Percentiles rank a stretch among this genome's conserved stretches.
Evolutionary conservation across 805 yeast species (phyloP).

Genomic region (Candida nanaspora): DNA sequence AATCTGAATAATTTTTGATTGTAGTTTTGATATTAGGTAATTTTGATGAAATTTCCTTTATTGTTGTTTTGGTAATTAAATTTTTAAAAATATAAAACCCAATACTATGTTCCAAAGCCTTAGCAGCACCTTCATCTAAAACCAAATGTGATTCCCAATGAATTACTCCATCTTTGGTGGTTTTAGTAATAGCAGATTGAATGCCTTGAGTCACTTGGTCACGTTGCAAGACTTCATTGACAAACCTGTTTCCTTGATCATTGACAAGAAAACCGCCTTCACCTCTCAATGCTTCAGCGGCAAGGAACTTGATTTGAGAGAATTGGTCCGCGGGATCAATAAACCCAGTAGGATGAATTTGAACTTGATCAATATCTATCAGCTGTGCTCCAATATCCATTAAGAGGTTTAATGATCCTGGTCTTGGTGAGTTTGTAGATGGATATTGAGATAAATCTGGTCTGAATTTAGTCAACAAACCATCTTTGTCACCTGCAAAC

Average conservation of each 20-base stretch:
- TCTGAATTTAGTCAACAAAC: slow-evolving; percentile 43
- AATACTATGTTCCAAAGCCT: slow-evolving; percentile 40
- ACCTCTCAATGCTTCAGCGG: slow-evolving; percentile 62
- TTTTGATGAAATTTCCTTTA: slow-evolving; percentile 36
- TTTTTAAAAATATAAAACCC: slow-evolving; percentile 51
- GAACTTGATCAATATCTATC: slow-evolving; percentile 59
- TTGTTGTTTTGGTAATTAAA: slow-evolving; percentile 40
- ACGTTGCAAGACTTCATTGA: slow-evolving; percentile 53
- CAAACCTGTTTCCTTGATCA: slow-evolving; percentile 39
- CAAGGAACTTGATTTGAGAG: slow-evolving; percentile 38
- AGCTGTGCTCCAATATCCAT: slow-evolving; percentile 44
- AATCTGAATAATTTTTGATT: slow-evolving; percentile 4
- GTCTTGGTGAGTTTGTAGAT: slow-evolving; percentile 54
- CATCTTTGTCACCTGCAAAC: slow-evolving; percentile 54
- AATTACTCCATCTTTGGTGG: slow-evolving; percentile 17
- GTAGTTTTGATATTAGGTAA: slow-evolving; percentile 8
- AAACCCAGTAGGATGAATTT: slow-evolving; percentile 64
- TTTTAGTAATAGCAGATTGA: slow-evolving; percentile 37
- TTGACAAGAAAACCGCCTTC: slow-evolving; percentile 58
- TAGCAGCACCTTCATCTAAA: slow-evolving; percentile 39
- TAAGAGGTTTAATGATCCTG: slow-evolving; percentile 55
- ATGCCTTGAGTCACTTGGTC: slow-evolving; percentile 56
- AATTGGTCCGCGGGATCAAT: slow-evolving; percentile 36
- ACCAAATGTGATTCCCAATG: slow-evolving; percentile 37
- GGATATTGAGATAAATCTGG: slow-evolving; percentile 53